Evolutionary conservation across 2,329 filamentous ascomycete genomes (phyloP), one percentile per base, ranked within the genome.

Genomic region (Myotisia sp.): DNA sequence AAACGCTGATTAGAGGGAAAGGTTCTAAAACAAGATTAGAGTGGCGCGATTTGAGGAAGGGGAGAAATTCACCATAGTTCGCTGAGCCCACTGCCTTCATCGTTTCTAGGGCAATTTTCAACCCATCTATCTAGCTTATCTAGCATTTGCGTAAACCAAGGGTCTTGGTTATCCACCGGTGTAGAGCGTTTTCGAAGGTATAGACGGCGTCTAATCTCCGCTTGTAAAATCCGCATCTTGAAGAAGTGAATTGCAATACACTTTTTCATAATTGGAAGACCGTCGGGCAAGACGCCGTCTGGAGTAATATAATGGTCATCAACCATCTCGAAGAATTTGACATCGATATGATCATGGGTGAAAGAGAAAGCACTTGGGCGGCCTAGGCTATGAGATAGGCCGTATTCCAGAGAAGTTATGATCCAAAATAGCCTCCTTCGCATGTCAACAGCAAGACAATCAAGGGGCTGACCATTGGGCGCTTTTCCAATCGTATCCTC

Each of bases 191-290:
- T 90, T 55, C 77, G 79, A 46, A 92, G 78, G 52, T 98, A 95
- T 1, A 95, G 64, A 5, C 76, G 78, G 38, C 85, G 73, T 37
- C 85, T 71, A 27, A 94, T 90, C 56, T 95, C 87, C 9, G 86
- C 74, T 53, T 94, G 86, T 8, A 86, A 64, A 38, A 92, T 58
- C 36, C 84, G 71, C 83, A 94, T 92, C 51, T 82, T 87, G 63
- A 85, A 85, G 48, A 92, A 90, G 53, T 98, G 87, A 41, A 94
- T 85, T 2, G 84, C 78, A 17, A 92, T 76, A 47, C 82, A 73
- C 55, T 98, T 98, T 51, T 81, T 83, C 44, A 86, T 68, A 23
- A 81, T 83, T 2, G 72, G 67, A 4, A 77, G 78, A 1, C 77
- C 80, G 7, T 64, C 67, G 0, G 76, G 69, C 14, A 74, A 62